These are phyloP conservation scores for Acer yangbiense DNA, from an alignment of 345 rosid species.

Conservation along the genomic window DNA sequence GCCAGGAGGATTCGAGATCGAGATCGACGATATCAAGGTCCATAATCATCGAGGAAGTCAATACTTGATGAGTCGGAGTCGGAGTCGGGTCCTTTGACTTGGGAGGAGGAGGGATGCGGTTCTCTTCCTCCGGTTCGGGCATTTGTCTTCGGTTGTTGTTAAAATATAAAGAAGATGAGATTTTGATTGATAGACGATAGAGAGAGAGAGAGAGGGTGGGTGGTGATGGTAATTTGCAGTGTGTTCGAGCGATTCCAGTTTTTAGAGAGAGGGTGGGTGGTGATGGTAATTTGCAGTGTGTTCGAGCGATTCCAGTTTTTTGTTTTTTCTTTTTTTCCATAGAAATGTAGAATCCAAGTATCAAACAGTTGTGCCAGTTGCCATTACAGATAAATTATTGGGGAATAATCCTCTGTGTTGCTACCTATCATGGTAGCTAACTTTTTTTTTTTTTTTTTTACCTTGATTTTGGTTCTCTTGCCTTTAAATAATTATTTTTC, in stretches of 20 bases:
- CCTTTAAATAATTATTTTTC: not conserved
- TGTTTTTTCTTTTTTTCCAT: not conserved
- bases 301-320: constrained; percentile 25
- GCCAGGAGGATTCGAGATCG: constrained; percentile 68
- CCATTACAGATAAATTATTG: not conserved
- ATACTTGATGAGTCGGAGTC: not conserved
- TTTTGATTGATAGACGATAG: constrained; percentile 9
- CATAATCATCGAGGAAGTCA: constrained; percentile 26
- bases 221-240: constrained; percentile 23
- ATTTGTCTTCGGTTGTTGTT: constrained; percentile 29
- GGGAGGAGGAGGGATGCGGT: constrained; percentile 10
- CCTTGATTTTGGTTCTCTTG: not conserved
- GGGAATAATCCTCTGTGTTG: constrained; percentile 40
- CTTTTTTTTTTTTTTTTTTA: not conserved
- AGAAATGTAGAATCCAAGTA: constrained; percentile 22
- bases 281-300: constrained; percentile 26
- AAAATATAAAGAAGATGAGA: not conserved
- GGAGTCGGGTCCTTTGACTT: constrained; percentile 38
- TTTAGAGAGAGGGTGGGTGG: not conserved
- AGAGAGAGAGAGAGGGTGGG: constrained; percentile 15
- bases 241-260: constrained; percentile 26
- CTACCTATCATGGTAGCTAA: constrained; percentile 19
- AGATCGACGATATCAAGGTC: constrained; percentile 74
- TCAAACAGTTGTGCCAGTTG: constrained; percentile 24
- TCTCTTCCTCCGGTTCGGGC: constrained; percentile 54